phyloP scores from a whole-genome alignment of 768 basidiomycete species.

The Phaeotremella skinneri region DNA sequence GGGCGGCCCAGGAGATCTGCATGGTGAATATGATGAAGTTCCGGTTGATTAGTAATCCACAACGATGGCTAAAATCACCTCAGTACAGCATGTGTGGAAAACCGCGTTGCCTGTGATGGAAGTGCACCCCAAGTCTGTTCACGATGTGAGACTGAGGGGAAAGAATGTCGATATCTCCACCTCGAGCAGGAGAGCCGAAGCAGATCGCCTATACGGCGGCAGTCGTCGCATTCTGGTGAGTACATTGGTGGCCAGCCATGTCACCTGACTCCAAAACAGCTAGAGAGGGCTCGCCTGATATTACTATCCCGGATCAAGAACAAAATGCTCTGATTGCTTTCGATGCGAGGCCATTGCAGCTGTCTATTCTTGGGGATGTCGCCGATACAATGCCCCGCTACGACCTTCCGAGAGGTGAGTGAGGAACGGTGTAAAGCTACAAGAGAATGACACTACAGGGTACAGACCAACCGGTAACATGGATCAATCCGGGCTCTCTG shows the following conservation, averaged over 20 bases:
- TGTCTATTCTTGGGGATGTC: neutral
- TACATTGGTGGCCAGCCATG: neutral
- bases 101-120: conserved; percentile 6
- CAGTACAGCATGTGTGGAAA: neutral
- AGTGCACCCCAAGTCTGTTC: conserved; percentile 2
- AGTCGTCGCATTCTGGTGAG: neutral
- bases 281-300: too few relatives aligned
- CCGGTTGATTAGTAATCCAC: too few relatives aligned
- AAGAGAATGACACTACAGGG: too few relatives aligned
- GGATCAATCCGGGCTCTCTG: neutral
- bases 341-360: neutral
- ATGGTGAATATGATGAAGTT: conserved; percentile 10
- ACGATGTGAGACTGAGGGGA: neutral
- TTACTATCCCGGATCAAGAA: too few relatives aligned
- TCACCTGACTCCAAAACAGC: too few relatives aligned
- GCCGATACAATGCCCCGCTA: neutral
- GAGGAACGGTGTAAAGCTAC: too few relatives aligned
- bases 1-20: conserved; percentile 13
- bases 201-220: conserved; percentile 1
- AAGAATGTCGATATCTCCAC: conserved; percentile 4
- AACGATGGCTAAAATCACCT: neutral
- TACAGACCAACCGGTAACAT: neutral
- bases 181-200: neutral
- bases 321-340: too few relatives aligned
- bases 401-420: too few relatives aligned